Base-by-base conservation (phyloP, 768 basidiomycete species). In the Porphyrellus cyaneotinctus region DNA sequence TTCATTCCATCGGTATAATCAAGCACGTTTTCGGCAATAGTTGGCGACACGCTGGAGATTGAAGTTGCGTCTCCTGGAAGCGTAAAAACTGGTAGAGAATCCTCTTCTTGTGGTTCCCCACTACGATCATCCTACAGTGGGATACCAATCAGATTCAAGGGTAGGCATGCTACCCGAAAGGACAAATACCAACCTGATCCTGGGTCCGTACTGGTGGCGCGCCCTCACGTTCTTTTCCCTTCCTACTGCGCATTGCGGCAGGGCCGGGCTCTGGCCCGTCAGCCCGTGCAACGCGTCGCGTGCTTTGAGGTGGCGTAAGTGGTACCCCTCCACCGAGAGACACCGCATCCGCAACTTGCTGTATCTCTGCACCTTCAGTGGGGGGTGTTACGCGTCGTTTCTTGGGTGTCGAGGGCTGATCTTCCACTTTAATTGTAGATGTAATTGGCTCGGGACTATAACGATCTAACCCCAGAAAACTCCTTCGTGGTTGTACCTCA, bases 251-350 rank as follows among this genome's bases (percentile, higher is more conserved):
- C 15, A 23, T 35, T 24, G 32, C 49, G 17, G 50, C 49, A 51
- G 61, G 31, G 32, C 36, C 31, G 9, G 44, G 28, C 32, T 24
- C 17, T 5, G 38, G 42, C 17, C 22, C 49, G 28, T 44, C 43
- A 45, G 47, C 10, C 15, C 23, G 49, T 14, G 35, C 1, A 17
- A 7, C 17, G 6, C 61, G 60, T n/a, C 46, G 67, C 18, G 30
- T 55, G 17, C 61, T 70, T 45, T 61, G 47, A 23, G 68, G 68
- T 4, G 70, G 70, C 8, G 70, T 69, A 20, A 56, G 53, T n/a
- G 48, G 43, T 14, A 57, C 17, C 46, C 52, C 42, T 6, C n/a
- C 31, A 23, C 47, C 43, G 23, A 39, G 30, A 23, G 52, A n/a
- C 24, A 14, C 15, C 20, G 26, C 38, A 20, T 37, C 48, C n/a